Evolutionary conservation across 495 filamentous ascomycete genomes (phyloP), one percentile per base, ranked within the genome.

Genomic region (Coniosporium apollinis): DNA sequence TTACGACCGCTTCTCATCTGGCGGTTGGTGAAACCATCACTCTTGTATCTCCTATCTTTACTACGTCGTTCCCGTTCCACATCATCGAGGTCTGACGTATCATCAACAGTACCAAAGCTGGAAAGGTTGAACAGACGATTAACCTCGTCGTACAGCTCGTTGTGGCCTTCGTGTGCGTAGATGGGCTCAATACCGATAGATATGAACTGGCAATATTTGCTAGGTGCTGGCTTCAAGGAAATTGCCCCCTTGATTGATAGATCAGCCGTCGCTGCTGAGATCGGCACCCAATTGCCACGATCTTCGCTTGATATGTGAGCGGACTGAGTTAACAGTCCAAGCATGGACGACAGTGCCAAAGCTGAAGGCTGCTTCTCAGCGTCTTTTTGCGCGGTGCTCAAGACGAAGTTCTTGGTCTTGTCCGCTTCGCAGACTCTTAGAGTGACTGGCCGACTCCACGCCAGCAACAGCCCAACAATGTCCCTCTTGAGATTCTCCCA

Each of bases 91-190:
- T 52, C 46, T 0, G 24, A 21, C 20, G 49, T 50, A 9, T 69
- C 65, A 20, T 75, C 76, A 7, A 67, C 39, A 13, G 61, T 55
- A 1, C 84, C 85, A 55, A 94, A 96, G 41, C 67, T 72, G 0
- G 89, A 96, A 24, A 64, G 63, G 17, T 64, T 56, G 58, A 97
- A 87, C 3, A 86, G 38, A 15, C 66, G 62, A 48, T 96, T 96
- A 33, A 93, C 58, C 44, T 81, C 78, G 30, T 77, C 72, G 44
- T 81, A 86, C 1, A 96, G 46, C 7, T 83, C 37, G 41, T 78
- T 86, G 8, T 70, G 59, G 3, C 63, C 62, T 21, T 56, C 56
- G 14, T 65, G 60, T 11, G 52, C 17, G 35, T 58, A 60, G 13
- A 62, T 13, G n/a, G 53, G 42, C 16, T 42, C 9, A 11, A 78